Evolutionary conservation across 768 basidiomycete species (phyloP).

Genomic region (Rhodosporidiobolus sp.): DNA sequence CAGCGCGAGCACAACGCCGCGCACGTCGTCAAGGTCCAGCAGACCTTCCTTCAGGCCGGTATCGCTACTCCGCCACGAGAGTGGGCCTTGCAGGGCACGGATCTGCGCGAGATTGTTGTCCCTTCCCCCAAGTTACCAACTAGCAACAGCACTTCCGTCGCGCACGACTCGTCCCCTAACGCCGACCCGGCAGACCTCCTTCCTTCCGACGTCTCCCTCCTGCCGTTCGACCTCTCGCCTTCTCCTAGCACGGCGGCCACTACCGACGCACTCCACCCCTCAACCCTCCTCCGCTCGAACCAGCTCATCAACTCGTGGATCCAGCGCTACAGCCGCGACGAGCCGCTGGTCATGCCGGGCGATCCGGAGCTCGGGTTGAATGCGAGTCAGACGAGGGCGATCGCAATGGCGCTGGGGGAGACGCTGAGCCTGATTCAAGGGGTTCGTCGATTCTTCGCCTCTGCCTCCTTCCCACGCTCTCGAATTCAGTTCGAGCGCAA

Average conservation of each 20-base stretch:
- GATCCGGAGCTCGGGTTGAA: conserved; percentile 76
- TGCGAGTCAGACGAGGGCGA: conserved; percentile 70
- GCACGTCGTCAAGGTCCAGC: conserved; percentile 33
- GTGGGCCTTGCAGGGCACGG: conserved; percentile 65
- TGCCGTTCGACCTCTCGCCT: neutral
- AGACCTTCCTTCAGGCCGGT: conserved; percentile 12
- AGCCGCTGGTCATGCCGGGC: conserved; percentile 68
- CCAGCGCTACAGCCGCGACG: conserved; percentile 58
- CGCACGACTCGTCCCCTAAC: conserved; percentile 42
- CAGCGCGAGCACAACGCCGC: conserved; percentile 37
- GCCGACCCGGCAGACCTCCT: conserved; percentile 48
- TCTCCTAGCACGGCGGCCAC: neutral
- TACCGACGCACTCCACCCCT: conserved; percentile 46
- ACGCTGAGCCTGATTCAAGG: conserved; percentile 80
- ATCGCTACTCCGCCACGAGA: conserved; percentile 51
- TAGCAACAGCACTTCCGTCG: conserved; percentile 56
- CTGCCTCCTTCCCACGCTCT: neutral
- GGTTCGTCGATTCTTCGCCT: conserved; percentile 54
- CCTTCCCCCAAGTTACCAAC: conserved; percentile 53
- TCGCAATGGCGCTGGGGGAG: conserved; percentile 81
- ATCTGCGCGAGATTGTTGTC: conserved; percentile 68
- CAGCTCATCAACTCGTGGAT: conserved; percentile 80
- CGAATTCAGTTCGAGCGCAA: too few species aligned
- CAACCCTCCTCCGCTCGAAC: conserved; percentile 66
- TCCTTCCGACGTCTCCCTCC: conserved; percentile 42